Conservation (phyloP, 768 basidiomycete genomes). For the Russula vinacea region DNA sequence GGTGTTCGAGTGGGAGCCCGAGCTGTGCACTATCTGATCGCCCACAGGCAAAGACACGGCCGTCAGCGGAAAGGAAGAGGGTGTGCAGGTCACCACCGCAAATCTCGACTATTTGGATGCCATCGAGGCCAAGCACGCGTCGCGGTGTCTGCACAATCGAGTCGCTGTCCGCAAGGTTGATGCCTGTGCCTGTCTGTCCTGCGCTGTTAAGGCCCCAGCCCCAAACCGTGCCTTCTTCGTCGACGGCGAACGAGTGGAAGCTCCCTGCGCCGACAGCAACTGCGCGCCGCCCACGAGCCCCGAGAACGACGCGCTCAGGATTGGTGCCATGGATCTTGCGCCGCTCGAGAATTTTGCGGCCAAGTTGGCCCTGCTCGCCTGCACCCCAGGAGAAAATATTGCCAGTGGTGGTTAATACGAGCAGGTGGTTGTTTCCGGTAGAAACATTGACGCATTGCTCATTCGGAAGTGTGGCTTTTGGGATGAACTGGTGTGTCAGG, state of each 20-base stretch:
- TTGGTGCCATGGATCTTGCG: slow-evolving; percentile 85
- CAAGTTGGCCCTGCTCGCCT: slow-evolving; percentile 87
- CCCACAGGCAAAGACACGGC: slow-evolving; percentile 84
- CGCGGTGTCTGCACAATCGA: slow-evolving; percentile 61
- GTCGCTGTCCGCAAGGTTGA: slow-evolving; percentile 44
- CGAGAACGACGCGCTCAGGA: slow-evolving; percentile 83
- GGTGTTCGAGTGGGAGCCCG: slow-evolving; percentile 70
- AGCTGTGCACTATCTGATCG: slow-evolving; percentile 82
- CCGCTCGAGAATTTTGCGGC: slow-evolving; percentile 84
- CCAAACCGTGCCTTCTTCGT: slow-evolving; percentile 79
- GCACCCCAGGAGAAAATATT: slow-evolving; percentile 88
- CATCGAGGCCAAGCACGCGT: slow-evolving; percentile 62
- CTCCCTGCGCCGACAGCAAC: slow-evolving; percentile 75
- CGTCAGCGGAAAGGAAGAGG: slow-evolving; percentile 79
- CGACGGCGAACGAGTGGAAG: slow-evolving; percentile 88
- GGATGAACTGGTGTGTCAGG: slow-evolving; percentile 62
- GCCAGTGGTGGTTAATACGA: slow-evolving; percentile 86
- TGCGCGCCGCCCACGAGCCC: slow-evolving; percentile 58
- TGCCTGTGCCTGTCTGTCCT: slow-evolving; percentile 73
- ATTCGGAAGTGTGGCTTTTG: slow-evolving; percentile 54
- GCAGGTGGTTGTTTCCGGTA: slow-evolving; percentile 83
- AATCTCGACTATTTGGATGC: slow-evolving; percentile 62
- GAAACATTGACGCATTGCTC: slow-evolving; percentile 75
- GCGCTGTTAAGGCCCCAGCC: slow-evolving; percentile 95
- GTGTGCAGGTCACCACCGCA: slow-evolving; percentile 86